A percentile compares a stretch with the other conserved stretches of the same genome.
phyloP scores from a whole-genome alignment of 257 asterid species.

The Vinca minor region DNA sequence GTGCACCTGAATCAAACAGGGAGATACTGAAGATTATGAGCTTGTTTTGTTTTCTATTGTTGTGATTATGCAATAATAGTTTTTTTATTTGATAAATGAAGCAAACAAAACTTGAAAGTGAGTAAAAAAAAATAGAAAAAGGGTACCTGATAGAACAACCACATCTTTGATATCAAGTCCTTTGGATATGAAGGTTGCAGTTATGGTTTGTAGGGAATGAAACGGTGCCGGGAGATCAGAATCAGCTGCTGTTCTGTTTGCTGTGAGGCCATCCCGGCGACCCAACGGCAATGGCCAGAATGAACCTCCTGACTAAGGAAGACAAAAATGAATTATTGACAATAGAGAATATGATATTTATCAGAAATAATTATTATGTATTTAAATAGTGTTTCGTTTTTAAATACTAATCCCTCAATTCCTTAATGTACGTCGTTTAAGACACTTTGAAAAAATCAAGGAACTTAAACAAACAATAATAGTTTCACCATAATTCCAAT shows the following conservation, averaged over 20 bases:
- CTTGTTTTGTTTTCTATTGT: too few species aligned
- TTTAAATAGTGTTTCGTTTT: too few species aligned
- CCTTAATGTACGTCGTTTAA: too few species aligned
- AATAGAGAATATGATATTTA: neutral
- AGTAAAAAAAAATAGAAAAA: too few species aligned
- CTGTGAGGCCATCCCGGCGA: constrained; percentile 67
- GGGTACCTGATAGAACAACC: constrained; percentile 62
- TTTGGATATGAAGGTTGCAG: constrained; percentile 46
- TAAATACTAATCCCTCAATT: too few species aligned
- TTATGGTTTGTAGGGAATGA: constrained; percentile 50
- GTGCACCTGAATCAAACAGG: constrained; percentile 46
- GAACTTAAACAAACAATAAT: too few species aligned
- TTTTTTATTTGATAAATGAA: too few species aligned
- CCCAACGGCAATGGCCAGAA: constrained; percentile 52
- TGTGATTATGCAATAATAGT: too few species aligned
- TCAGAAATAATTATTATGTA: too few species aligned
- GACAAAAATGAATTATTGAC: neutral
- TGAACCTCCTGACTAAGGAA: constrained; percentile 50
- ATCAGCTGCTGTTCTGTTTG: constrained; percentile 49
- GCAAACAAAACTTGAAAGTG: neutral
- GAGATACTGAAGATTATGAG: too few species aligned
- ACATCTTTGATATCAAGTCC: constrained; percentile 63
- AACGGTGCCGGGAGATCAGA: constrained; percentile 56
- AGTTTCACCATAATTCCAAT: too few species aligned
- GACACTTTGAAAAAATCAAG: too few species aligned